A percentile compares a stretch with the other conserved stretches of the same genome.
Conservation (phyloP, 2,329 filamentous ascomycete species). For the Alternaria ethzedia region DNA sequence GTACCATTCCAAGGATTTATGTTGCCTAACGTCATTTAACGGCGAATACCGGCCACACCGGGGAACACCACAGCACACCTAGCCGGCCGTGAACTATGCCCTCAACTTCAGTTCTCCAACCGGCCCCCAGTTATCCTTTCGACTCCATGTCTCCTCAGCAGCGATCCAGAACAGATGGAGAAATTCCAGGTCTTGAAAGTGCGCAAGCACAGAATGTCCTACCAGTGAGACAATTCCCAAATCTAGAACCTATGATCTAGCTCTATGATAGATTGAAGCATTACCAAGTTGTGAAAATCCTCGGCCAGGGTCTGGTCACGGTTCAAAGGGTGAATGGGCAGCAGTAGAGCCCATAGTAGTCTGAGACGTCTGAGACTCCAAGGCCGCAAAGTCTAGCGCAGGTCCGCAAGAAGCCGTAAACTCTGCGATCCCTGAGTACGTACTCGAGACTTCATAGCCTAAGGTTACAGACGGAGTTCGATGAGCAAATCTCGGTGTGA, state of each 20-base stretch:
- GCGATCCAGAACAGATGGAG: neutral
- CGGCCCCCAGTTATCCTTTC: neutral
- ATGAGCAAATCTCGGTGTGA: neutral
- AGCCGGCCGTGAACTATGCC: neutral
- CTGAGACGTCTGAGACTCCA: slow-evolving; percentile 1
- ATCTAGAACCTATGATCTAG: neutral
- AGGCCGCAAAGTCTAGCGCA: neutral
- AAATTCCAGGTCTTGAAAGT: neutral
- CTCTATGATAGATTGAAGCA: neutral
- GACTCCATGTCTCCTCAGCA: neutral
- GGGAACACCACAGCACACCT: neutral
- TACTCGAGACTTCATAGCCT: neutral
- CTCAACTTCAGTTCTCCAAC: neutral
- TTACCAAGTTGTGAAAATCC: neutral
- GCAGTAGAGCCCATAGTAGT: neutral
- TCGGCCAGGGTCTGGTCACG: neutral
- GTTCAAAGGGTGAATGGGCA: neutral
- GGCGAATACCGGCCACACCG: neutral
- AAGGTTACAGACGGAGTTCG: neutral
- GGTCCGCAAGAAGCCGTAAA: slow-evolving; percentile 2
- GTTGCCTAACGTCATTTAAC: slow-evolving; percentile 2
- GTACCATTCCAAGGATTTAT: neutral
- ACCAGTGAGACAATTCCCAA: neutral
- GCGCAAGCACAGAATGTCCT: neutral
- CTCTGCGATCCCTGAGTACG: neutral